Base-by-base conservation (phyloP, 1,139 yeast genomes). In the Yamadazyma diospyri region DNA sequence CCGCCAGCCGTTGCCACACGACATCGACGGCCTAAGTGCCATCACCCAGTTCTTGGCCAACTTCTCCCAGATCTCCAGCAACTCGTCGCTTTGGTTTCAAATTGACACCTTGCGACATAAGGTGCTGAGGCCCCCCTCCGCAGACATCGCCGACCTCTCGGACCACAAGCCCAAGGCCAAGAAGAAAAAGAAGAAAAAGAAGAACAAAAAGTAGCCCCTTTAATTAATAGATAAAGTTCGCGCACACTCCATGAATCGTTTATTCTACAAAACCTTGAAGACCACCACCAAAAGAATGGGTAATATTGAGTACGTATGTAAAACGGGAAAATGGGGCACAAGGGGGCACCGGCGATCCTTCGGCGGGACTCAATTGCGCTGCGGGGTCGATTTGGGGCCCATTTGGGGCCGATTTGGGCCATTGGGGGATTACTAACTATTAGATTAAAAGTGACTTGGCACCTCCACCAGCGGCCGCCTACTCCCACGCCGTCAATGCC, bases 381-480 rank as follows among this genome's bases (percentile, higher is more conserved):
- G n/a, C n/a, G n/a, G n/a, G n/a, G n/a, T n/a, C n/a, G n/a, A n/a
- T n/a, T n/a, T n/a, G n/a, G n/a, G n/a, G n/a, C n/a, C n/a, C n/a
- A n/a, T n/a, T n/a, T n/a, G n/a, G n/a, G n/a, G n/a, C n/a, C n/a
- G n/a, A n/a, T n/a, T n/a, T n/a, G n/a, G n/a, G n/a, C n/a, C n/a
- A n/a, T n/a, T n/a, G n/a, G n/a, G n/a, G n/a, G n/a, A 30, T 16
- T 50, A 56, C 65, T 61, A 61, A 62, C 64, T 16, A 24, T 4
- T 37, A 75, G 80, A 76, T 78, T 37, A 69, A 70, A 52, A 81
- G 95, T 36, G 70, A 78, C 41, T 72, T 71, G 47, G 96, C 96
- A 23, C 97, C 97, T 50, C 87, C 94, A 40, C 95, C 97, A 43
- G 96, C 95, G 32, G 97, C 96, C 35, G 78, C 95, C 13, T 89